Percentiles rank a stretch among this genome's conserved stretches.
These are phyloP conservation scores for Eucalyptus polybractea DNA, from an alignment of 345 rosid genomes.

Conservation along the genomic window DNA sequence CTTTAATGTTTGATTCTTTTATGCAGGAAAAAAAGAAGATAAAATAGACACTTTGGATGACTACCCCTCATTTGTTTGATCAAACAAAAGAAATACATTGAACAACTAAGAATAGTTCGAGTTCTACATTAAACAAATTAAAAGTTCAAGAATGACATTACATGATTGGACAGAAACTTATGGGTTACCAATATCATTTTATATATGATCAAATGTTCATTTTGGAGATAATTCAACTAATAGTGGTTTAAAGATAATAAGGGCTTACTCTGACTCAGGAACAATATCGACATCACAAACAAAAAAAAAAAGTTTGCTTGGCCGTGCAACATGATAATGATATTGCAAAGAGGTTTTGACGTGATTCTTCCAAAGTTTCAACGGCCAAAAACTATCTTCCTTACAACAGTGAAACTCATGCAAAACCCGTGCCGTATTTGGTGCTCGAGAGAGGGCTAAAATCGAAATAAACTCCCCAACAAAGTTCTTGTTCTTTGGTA, in stretches of 20 bases:
- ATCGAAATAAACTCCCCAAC: neutral
- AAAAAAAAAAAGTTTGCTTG: too few relatives aligned
- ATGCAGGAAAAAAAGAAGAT: too few relatives aligned
- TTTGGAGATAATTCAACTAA: neutral
- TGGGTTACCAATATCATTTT: too few relatives aligned
- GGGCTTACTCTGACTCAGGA: neutral
- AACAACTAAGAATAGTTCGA: too few relatives aligned
- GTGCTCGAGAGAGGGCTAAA: neutral
- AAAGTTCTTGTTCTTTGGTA: neutral
- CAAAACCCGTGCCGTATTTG: neutral
- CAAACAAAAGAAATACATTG: neutral
- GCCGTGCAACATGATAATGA: neutral
- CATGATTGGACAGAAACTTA: rapidly evolving
- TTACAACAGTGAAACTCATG: neutral
- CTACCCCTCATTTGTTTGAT: neutral
- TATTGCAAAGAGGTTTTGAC: neutral
- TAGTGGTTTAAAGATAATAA: neutral
- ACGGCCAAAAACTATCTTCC: neutral
- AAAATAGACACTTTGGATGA: neutral
- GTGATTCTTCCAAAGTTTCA: neutral
- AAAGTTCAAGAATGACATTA: too few relatives aligned
- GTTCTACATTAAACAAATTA: too few relatives aligned
- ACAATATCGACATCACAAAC: neutral
- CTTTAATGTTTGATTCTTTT: neutral
- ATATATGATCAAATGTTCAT: neutral